Base-by-base conservation (phyloP, 2,329 filamentous ascomycete genomes). In the Zarea fungicola region DNA sequence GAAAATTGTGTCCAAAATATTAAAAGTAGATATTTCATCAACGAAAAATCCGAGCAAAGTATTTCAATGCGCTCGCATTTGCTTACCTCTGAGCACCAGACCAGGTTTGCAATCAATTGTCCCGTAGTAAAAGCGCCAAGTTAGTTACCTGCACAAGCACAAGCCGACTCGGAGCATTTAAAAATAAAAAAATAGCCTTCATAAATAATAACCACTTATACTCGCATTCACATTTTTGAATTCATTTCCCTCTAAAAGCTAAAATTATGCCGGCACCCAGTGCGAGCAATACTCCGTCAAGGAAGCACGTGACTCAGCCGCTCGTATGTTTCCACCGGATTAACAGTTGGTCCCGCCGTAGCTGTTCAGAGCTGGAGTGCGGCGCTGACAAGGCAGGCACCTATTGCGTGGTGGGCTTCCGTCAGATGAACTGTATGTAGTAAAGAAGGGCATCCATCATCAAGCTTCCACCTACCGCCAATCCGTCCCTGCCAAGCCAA, bases 391-490 rank as follows among this genome's bases (percentile, higher is more conserved):
- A n/a, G 46, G 46, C 46, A 48, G 37, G 46, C 46, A 31, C 31
- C 46, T 35, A 35, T 48, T 48, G 46, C 46, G 46, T 48, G 37
- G 46, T 48, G 19, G 46, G 46, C 37, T 48, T 29, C 44, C 34
- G 29, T 36, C 14, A 42, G 37, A 42, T 28, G 37, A 36, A 31
- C 18, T 5, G 26, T 16, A 21, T n/a, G n/a, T n/a, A n/a, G n/a
- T n/a, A 41, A 48, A n/a, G 21, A 41, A 34, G 28, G 29, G 36
- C 46, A 48, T n/a, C n/a, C n/a, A n/a, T 48, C 37, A 32, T 46
- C 35, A 25, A 48, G 46, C 46, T 48, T 35, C 36, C 39, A 48
- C 19, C 46, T 19, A 42, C 31, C 21, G 23, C 46, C 18, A 48
- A 26, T 26, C 26, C 44, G 36, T 40, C 21, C 11, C 26, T 14